Conservation (phyloP, 2,329 filamentous ascomycete genomes). For the Aureobasidium namibiae region DNA sequence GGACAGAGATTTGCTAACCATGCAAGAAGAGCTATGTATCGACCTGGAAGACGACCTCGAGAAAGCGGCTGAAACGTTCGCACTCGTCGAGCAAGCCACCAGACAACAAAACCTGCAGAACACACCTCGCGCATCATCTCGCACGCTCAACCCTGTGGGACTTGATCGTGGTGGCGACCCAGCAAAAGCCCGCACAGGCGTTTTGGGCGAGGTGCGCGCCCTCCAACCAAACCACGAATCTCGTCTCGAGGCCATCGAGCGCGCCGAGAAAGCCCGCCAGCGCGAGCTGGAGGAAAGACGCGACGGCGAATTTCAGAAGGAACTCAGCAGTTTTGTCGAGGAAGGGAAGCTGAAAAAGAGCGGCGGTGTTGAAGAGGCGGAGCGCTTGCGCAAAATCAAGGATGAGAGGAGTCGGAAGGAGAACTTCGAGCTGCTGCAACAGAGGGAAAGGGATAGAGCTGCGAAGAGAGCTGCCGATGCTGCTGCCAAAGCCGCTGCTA, state of each 20-base stretch:
- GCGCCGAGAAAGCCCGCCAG: conserved; percentile 86
- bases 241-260: conserved; percentile 87
- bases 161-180: conserved; percentile 51
- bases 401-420: conserved; percentile 81
- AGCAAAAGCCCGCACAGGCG: conserved; percentile 75
- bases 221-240: conserved; percentile 91
- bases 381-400: conserved; percentile 72
- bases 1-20: conserved; percentile 85
- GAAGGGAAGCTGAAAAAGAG: conserved; percentile 93
- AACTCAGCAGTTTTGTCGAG: conserved; percentile 75
- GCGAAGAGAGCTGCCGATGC: conserved; percentile 23
- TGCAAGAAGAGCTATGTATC: conserved; percentile 90
- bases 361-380: conserved; percentile 88
- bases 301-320: conserved; percentile 72
- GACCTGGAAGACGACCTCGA: conserved; percentile 92
- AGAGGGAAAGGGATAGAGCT: conserved; percentile 38
- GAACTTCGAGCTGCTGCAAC: conserved; percentile 49
- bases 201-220: conserved; percentile 87
- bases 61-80: conserved; percentile 88
- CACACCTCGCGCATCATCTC: conserved; percentile 14
- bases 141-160: conserved; percentile 25
- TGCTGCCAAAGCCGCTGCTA: conserved; percentile 16
- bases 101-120: conserved; percentile 86
- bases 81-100: conserved; percentile 93
- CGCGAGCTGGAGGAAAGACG: conserved; percentile 74